Conservation (phyloP, 129 eudicot species). For the Escallonia rubra region DNA sequence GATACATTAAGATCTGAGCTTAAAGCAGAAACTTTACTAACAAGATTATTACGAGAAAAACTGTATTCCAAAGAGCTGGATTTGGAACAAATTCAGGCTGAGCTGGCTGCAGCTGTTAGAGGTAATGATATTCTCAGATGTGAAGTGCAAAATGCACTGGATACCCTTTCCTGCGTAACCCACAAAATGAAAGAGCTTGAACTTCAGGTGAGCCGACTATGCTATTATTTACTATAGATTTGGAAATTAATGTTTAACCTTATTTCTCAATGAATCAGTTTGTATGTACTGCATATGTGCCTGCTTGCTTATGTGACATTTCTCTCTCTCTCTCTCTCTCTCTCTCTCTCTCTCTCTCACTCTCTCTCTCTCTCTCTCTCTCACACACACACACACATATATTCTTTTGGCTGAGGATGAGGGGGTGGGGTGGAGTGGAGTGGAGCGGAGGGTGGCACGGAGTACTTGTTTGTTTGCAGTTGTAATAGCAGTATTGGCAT, state of each 20-base stretch:
- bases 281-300: not conserved
- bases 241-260: not conserved
- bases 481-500: not conserved
- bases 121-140: constrained; percentile 67
- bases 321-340: not conserved
- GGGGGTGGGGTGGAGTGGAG: no score
- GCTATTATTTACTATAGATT: not conserved
- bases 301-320: not conserved
- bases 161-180: constrained; percentile 56
- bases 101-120: constrained; percentile 83
- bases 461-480: not conserved
- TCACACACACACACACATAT: no score
- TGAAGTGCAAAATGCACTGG: constrained; percentile 84
- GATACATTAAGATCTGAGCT: constrained; percentile 51
- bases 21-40: constrained; percentile 73
- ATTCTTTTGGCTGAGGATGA: no score
- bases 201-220: constrained; percentile 52
- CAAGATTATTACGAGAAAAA: constrained; percentile 71
- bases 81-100: constrained; percentile 83
- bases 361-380: no score
- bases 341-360: no score
- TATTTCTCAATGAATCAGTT: not conserved
- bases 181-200: constrained; percentile 92
- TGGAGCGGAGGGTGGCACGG: not conserved
- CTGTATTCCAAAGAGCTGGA: constrained; percentile 67